Evolutionary conservation across 2,329 filamentous ascomycete species (phyloP).

Genomic region (Incumbomyces lentus): DNA sequence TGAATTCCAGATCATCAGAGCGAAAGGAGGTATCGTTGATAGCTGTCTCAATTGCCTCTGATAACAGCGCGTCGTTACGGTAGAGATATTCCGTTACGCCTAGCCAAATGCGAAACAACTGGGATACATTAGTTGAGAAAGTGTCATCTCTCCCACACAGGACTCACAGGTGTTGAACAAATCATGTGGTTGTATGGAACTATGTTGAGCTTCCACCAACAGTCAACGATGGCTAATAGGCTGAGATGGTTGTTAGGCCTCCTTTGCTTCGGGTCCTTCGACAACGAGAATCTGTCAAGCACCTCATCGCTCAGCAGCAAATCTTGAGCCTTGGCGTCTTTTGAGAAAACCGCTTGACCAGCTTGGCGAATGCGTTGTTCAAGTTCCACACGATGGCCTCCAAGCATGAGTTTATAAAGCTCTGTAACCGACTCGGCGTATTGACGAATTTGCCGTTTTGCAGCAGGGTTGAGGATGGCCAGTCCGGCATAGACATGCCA

Average conservation of each 20-base stretch:
- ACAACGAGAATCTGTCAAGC: constrained; percentile 79
- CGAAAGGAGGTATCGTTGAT: constrained; percentile 85
- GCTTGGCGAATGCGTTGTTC: constrained; percentile 66
- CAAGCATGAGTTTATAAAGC: constrained; percentile 93
- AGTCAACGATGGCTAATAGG: constrained; percentile 93
- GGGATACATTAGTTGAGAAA: constrained; percentile 9
- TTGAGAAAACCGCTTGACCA: constrained; percentile 58
- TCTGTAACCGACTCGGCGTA: constrained; percentile 89
- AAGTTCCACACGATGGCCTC: constrained; percentile 66
- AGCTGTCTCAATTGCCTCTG: constrained; percentile 75
- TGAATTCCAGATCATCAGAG: constrained; percentile 94
- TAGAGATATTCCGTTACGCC: constrained; percentile 97
- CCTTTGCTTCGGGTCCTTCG: constrained; percentile 53
- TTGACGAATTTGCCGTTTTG: constrained; percentile 83
- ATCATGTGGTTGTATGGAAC: constrained; percentile 99
- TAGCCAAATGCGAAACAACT: constrained; percentile 88
- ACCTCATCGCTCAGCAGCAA: constrained; percentile 69
- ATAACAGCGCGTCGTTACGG: constrained; percentile 66
- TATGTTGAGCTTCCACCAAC: constrained; percentile 88
- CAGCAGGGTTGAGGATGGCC: constrained; percentile 90
- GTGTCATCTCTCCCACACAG: not conserved
- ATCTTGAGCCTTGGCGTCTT: constrained; percentile 43
- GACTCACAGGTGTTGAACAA: constrained; percentile 74
- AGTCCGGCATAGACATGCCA: constrained; percentile 99
- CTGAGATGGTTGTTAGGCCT: constrained; percentile 89